phyloP scores from a whole-genome alignment of 1,284 basidiomycete species.

The Naganishia cerealis region DNA sequence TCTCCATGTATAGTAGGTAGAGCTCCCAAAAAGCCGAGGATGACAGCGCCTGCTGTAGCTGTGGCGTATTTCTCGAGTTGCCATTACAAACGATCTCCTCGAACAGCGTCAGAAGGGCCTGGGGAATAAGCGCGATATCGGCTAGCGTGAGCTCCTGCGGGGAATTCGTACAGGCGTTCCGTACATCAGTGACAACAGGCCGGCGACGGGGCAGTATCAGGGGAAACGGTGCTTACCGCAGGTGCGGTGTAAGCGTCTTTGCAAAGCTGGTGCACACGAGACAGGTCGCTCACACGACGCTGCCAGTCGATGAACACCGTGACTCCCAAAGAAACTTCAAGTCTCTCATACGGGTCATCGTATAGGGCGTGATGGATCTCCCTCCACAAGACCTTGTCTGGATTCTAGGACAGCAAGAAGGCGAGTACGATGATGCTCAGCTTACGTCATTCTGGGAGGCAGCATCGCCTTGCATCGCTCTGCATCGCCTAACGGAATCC shows the following conservation, averaged over 20 bases:
- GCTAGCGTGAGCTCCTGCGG: slow-evolving; percentile 23
- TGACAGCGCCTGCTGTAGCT: slow-evolving; percentile 8
- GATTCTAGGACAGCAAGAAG: slow-evolving; percentile 36
- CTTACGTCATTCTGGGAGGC: slow-evolving; percentile 19
- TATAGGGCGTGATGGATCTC: slow-evolving; percentile 41
- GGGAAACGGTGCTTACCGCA: not conserved
- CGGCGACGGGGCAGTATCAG: not conserved
- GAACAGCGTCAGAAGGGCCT: slow-evolving; percentile 42
- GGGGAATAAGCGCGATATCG: slow-evolving; percentile 37
- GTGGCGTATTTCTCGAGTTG: slow-evolving; percentile 1
- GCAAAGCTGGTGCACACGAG: slow-evolving; percentile 40
- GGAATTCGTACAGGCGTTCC: not conserved
- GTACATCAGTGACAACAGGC: not conserved
- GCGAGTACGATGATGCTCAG: not conserved
- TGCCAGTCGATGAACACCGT: slow-evolving; percentile 43
- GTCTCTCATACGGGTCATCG: slow-evolving; percentile 41
- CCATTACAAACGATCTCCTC: slow-evolving; percentile 36
- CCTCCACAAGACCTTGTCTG: slow-evolving; percentile 48
- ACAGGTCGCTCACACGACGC: slow-evolving; percentile 39
- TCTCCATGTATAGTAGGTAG: slow-evolving; percentile 18
- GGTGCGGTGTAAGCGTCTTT: slow-evolving; percentile 22
- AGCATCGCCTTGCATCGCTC: not conserved
- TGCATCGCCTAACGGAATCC: slow-evolving; percentile 7
- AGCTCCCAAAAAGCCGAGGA: slow-evolving; percentile 24
- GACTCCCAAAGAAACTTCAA: not conserved